Percentiles rank a stretch among this genome's conserved stretches.
Conservation (phyloP, 148 eudicot species). For the Dysphania ambrosioides region DNA sequence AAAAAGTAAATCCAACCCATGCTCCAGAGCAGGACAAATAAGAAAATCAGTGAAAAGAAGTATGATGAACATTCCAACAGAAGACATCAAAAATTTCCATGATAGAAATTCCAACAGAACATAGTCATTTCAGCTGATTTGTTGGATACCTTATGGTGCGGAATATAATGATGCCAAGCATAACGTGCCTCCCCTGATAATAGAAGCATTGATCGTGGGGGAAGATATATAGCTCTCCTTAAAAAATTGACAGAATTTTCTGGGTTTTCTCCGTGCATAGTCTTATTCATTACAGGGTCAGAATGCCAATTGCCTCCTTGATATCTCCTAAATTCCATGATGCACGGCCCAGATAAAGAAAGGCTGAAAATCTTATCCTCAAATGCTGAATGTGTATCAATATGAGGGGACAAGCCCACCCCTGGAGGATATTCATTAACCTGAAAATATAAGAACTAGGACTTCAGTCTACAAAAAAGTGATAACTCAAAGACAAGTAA, state of each 20-base stretch:
- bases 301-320: conserved; percentile 42
- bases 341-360: conserved; percentile 93
- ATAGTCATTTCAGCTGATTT: background rate
- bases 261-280: conserved; percentile 34
- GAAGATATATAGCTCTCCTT: conserved; percentile 76
- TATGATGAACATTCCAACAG: background rate
- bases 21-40: background rate
- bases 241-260: conserved; percentile 40
- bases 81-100: background rate
- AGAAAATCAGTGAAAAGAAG: background rate
- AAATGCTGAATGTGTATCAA: conserved; percentile 98
- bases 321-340: conserved; percentile 91
- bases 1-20: background rate
- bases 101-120: background rate
- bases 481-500: background rate
- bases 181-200: conserved; percentile 93
- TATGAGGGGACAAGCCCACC: conserved; percentile 95
- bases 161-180: conserved; percentile 98
- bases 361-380: conserved; percentile 87
- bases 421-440: conserved; percentile 96
- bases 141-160: conserved; percentile 83
- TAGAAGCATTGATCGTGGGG: conserved; percentile 78
- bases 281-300: conserved; percentile 31
- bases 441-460: conserved; percentile 33
- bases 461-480: background rate